phyloP scores from a whole-genome alignment of 2,329 filamentous ascomycete genomes.

The Albophoma yamanashiensis region DNA sequence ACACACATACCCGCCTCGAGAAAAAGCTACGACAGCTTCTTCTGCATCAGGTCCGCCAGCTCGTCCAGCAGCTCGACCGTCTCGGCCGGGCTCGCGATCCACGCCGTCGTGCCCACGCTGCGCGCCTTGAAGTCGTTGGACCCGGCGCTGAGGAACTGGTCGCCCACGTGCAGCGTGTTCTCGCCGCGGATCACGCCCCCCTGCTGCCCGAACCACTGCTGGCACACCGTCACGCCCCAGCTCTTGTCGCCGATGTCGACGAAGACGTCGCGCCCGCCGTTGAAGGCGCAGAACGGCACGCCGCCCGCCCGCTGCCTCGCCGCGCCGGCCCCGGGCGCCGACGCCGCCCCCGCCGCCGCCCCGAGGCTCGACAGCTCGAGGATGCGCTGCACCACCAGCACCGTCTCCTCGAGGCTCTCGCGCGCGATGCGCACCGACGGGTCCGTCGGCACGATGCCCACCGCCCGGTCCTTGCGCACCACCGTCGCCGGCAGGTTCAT shows the following conservation, averaged over 20 bases:
- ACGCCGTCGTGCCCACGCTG: constrained; percentile 85
- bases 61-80: constrained; percentile 87
- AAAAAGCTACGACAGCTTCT: background rate
- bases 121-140: constrained; percentile 96
- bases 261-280: constrained; percentile 94
- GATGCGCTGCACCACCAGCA: constrained; percentile 86
- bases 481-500: constrained; percentile 71
- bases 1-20: too few relatives aligned
- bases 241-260: constrained; percentile 98
- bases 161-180: constrained; percentile 86
- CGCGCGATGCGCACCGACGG: constrained; percentile 60
- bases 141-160: constrained; percentile 91
- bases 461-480: constrained; percentile 79
- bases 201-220: constrained; percentile 70
- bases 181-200: constrained; percentile 48
- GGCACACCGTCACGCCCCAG: constrained; percentile 88
- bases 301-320: constrained; percentile 7
- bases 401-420: constrained; percentile 90
- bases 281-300: constrained; percentile 95
- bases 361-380: constrained; percentile 64
- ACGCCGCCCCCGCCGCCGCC: background rate
- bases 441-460: constrained; percentile 59
- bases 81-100: constrained; percentile 89
- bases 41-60: constrained; percentile 41
- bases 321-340: too few relatives aligned